These are phyloP conservation scores for Trypanosoma rangeli DNA, from an alignment of 208 protist species.

Conservation along the genomic window DNA sequence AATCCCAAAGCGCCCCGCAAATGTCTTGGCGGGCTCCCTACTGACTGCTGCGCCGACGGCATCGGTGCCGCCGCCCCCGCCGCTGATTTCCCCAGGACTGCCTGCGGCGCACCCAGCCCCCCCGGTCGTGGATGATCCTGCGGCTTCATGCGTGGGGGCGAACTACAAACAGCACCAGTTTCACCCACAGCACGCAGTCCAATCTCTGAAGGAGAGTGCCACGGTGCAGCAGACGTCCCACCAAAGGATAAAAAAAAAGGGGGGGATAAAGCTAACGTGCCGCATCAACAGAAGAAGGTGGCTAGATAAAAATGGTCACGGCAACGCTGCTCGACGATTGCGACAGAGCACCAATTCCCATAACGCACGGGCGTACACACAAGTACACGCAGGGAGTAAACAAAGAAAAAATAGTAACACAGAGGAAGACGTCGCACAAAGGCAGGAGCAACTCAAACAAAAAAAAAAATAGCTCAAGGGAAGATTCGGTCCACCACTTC, in stretches of 20 bases:
- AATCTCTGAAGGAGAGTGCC: background rate
- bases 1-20: background rate
- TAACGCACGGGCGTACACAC: background rate
- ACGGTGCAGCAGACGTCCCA: background rate
- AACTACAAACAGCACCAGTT: background rate
- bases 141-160: conserved; percentile 8
- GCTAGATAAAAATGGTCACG: background rate
- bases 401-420: background rate
- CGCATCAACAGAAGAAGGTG: background rate
- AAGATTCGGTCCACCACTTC: too few species aligned
- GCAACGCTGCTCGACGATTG: too few species aligned
- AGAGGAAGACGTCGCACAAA: background rate
- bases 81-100: background rate
- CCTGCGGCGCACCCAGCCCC: background rate
- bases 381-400: background rate
- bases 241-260: background rate
- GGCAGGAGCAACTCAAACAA: too few species aligned
- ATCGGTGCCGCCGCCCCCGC: background rate
- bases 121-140: conserved; percentile 3
- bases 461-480: too few species aligned
- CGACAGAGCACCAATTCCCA: background rate
- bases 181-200: background rate
- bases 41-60: background rate
- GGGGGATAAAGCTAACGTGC: too few species aligned
- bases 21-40: background rate